Base-by-base conservation (phyloP, 305 asterid genomes). In the Coffea humblotiana region DNA sequence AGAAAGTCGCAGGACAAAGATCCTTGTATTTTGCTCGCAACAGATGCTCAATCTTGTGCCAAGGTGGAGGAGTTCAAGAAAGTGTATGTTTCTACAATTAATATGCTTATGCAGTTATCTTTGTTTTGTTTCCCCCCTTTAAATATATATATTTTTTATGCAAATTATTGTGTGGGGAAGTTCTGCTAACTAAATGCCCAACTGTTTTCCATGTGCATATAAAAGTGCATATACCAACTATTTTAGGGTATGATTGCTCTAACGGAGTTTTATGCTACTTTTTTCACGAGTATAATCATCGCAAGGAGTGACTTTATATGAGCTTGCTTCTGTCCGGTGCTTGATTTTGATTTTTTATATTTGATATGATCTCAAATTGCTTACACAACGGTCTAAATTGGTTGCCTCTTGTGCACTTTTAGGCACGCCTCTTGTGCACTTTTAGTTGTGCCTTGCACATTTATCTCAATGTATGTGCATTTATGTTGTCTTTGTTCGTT, bases 11-110 rank as follows among this genome's bases (percentile, higher is more conserved):
- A 76, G 56, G 86, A 80, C 29, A 81, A 75, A 74, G 87, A 76
- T 67, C 60, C 91, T 63, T 89, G 92, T 85, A 83, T 88, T 81
- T 89, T 94, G 86, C 86, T 91, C 40, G 88, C 92, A n/a, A 83
- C 83, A 81, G 97, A 93, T 78, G 85, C 85, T 68, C 86, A 85
- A 80, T 91, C 97, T 82, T 84, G 79, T 77, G 85, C 87, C 45
- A 74, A 89, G 84, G 90, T 93, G 86, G 96, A 92, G 82, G 92
- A 91, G 43, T 89, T 93, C 82, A 94, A 92, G 85, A 86, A 91
- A 87, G 77, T 77, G 99, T 96, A 91, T 71, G 98, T 84, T 89
- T 61, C 77, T 45, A 49, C 66, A 35, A 29, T 73, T 51, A 70
- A 69, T 75, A 18, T 35, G 72, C 78, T 68, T 80, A 77, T 86